A percentile compares a stretch with the other conserved stretches of the same genome.
These are phyloP conservation scores for Pulveroboletus ravenelii DNA, from an alignment of 768 basidiomycete species.

Conservation along the genomic window DNA sequence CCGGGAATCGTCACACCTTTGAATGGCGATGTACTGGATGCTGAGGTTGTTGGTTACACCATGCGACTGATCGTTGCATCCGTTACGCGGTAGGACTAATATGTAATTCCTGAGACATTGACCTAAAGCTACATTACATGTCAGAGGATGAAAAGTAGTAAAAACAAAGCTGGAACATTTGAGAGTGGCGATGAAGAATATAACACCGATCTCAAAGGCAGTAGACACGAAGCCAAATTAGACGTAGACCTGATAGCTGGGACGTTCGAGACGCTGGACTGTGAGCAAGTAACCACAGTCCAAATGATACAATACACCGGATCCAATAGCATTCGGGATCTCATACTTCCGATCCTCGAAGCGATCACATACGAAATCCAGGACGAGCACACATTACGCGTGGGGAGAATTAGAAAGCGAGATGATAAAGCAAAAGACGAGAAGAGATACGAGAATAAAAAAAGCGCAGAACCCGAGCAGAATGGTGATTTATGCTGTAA, in stretches of 20 bases:
- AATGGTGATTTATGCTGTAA: slow-evolving; percentile 15
- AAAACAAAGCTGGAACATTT: not conserved
- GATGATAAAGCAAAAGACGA: not conserved
- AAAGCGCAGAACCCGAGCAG: not conserved
- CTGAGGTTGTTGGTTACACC: too few relatives aligned
- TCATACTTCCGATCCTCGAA: not conserved
- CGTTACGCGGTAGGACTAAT: too few relatives aligned
- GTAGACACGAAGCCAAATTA: not conserved
- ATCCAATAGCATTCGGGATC: slow-evolving; percentile 4
- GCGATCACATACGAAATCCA: not conserved
- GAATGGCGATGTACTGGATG: too few relatives aligned
- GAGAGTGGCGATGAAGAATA: not conserved
- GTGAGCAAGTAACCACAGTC: not conserved
- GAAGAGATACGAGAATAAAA: not conserved
- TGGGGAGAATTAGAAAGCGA: not conserved
- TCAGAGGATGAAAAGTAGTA: not conserved
- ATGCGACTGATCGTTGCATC: too few relatives aligned
- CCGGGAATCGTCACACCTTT: too few relatives aligned
- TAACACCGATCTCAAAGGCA: not conserved
- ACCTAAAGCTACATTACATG: slow-evolving; percentile 6
- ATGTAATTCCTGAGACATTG: not conserved
- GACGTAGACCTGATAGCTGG: slow-evolving; percentile 1
- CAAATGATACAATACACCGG: slow-evolving; percentile 12
- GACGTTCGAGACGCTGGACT: not conserved
- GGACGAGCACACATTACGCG: slow-evolving; percentile 1